A percentile compares a stretch with the other conserved stretches of the same genome.
These are phyloP conservation scores for Arachis stenosperma DNA, from an alignment of 306 rosid genomes.

Conservation along the genomic window DNA sequence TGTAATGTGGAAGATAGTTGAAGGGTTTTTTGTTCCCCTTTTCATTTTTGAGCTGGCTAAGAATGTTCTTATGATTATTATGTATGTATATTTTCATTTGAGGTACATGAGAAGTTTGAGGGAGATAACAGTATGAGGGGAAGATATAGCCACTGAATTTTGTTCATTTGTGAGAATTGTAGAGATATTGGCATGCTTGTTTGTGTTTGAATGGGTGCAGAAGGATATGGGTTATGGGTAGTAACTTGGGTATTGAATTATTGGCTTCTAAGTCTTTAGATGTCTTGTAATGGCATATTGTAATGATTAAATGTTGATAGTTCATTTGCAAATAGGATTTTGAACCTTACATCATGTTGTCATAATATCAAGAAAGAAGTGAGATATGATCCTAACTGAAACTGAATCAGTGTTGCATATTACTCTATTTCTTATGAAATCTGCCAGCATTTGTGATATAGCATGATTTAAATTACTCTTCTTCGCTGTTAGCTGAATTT, in stretches of 20 bases:
- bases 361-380: neutral
- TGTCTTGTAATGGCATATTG: conserved; percentile 14
- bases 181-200: neutral
- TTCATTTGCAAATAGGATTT: neutral
- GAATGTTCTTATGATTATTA: conserved; percentile 18
- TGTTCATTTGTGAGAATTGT: neutral
- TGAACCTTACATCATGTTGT: conserved; percentile 27
- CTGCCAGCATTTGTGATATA: conserved; percentile 6
- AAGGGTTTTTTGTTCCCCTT: neutral
- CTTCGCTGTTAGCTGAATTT: conserved; percentile 14
- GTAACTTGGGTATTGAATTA: neutral
- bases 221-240: neutral
- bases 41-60: neutral
- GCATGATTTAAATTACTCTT: neutral
- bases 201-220: conserved; percentile 27
- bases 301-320: conserved; percentile 19
- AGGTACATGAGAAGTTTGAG: conserved; percentile 6
- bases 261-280: conserved; percentile 10
- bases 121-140: neutral
- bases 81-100: conserved; percentile 9
- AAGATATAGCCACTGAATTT: neutral
- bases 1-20: neutral
- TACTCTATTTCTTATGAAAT: conserved; percentile 26
- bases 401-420: conserved; percentile 4
- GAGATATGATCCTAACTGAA: neutral